Evolutionary conservation across 2,329 filamentous ascomycete species (phyloP).

Genomic region (Ilyonectria destructans): DNA sequence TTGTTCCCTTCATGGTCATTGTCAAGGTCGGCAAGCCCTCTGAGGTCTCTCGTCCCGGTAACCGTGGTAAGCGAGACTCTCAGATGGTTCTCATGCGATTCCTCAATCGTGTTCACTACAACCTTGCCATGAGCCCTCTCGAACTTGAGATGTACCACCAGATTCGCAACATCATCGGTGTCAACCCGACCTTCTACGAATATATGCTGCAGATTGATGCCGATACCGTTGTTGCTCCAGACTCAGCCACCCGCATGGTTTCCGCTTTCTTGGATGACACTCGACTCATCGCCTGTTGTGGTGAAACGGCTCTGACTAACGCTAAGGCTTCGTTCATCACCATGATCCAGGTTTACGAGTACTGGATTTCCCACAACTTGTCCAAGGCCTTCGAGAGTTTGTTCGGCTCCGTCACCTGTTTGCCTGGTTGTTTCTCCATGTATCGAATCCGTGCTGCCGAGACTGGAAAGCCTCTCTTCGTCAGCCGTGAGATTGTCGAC

Average conservation of each 20-base stretch:
- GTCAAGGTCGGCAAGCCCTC: slow-evolving; percentile 99
- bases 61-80: slow-evolving; percentile 99
- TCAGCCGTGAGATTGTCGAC: slow-evolving; percentile 92
- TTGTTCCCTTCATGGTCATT: slow-evolving; percentile 96
- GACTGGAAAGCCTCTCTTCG: slow-evolving; percentile 95
- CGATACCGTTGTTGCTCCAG: slow-evolving; percentile 92
- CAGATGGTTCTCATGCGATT: slow-evolving; percentile 99
- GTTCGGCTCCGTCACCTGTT: slow-evolving; percentile 96
- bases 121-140: slow-evolving; percentile 93
- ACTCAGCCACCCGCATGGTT: slow-evolving; percentile 94
- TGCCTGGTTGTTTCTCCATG: slow-evolving; percentile 99
- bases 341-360: slow-evolving; percentile 99
- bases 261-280: slow-evolving; percentile 93
- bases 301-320: slow-evolving; percentile 94
- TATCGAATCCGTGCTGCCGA: slow-evolving; percentile 96
- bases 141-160: slow-evolving; percentile 99
- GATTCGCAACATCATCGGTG: slow-evolving; percentile 98
- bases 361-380: slow-evolving; percentile 98
- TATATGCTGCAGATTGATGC: slow-evolving; percentile 97
- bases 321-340: slow-evolving; percentile 94
- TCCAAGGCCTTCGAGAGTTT: slow-evolving; percentile 97
- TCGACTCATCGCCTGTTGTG: slow-evolving; percentile 92
- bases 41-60: slow-evolving; percentile 93
- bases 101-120: slow-evolving; percentile 99
- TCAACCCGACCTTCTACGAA: slow-evolving; percentile 98